Conservation (phyloP, 2,329 filamentous ascomycete species). For the Colletotrichum sublineola region DNA sequence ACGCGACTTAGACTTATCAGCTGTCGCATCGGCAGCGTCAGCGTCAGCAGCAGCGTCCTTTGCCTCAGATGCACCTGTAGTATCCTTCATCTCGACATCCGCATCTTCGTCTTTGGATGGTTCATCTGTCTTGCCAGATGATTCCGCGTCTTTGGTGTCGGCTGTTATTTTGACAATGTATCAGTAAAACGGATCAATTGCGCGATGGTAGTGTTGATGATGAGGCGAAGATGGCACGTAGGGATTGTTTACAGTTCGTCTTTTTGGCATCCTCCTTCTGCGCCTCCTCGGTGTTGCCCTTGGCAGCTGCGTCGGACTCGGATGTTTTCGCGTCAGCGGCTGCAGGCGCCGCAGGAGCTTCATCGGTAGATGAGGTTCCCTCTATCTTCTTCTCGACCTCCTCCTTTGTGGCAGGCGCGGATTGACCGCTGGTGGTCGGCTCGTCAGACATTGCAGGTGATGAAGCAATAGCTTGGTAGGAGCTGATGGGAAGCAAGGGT, state of each 20-base stretch:
- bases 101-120: slow-evolving; percentile 51
- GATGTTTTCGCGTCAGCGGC: slow-evolving; percentile 45
- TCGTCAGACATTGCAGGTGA: slow-evolving; percentile 56
- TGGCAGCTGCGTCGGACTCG: slow-evolving; percentile 46
- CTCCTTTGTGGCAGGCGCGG: slow-evolving; percentile 38
- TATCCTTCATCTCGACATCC: slow-evolving; percentile 78
- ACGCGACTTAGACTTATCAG: slow-evolving; percentile 62
- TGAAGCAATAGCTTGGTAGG: slow-evolving; percentile 35
- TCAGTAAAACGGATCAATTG: slow-evolving; percentile 40
- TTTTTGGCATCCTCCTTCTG: slow-evolving; percentile 47
- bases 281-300: slow-evolving; percentile 44
- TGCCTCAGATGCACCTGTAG: slow-evolving; percentile 66
- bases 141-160: slow-evolving; percentile 49
- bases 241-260: slow-evolving; percentile 50
- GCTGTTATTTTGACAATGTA: slow-evolving; percentile 14
- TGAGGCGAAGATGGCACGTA: slow-evolving; percentile 5
- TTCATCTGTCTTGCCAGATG: slow-evolving; percentile 50
- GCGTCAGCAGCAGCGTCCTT: slow-evolving; percentile 50
- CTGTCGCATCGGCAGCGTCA: slow-evolving; percentile 48
- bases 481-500: slow-evolving; percentile 21
- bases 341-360: slow-evolving; percentile 47
- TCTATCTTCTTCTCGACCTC: slow-evolving; percentile 51
- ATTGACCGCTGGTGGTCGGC: slow-evolving; percentile 45
- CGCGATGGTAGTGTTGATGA: slow-evolving; percentile 8
- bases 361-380: slow-evolving; percentile 49